Base-by-base conservation (phyloP, 495 filamentous ascomycete species). In the Jackrogersella multiformis region DNA sequence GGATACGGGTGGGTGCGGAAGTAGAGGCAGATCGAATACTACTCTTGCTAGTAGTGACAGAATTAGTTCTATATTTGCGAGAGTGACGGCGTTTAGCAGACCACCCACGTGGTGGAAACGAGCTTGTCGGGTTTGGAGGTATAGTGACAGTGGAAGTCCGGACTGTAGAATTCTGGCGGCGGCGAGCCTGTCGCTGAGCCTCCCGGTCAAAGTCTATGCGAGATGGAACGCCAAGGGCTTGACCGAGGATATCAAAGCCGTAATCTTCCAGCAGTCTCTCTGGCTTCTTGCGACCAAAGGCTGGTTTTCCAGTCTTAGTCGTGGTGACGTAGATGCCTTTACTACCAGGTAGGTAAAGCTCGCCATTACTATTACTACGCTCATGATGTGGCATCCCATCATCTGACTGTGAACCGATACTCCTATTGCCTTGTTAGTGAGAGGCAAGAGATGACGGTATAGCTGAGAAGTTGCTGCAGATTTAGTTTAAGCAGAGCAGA, bases 251-350 rank as follows among this genome's bases (percentile, higher is more conserved):
- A 28, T 69, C 67, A 23, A 64, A 66, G 2, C 61, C 70, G 9
- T 28, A 56, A 18, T 70, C 61, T 39, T 69, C 30, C 26, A 66
- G 28, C 4, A 64, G 46, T 5, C 41, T 64, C 1, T 49, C 51
- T 16, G 12, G 10, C 34, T 73, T 74, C 53, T 69, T 70, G n/a
- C 70, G 67, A 20, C 56, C 67, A 10, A 69, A 32, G 21, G 61
- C 70, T 5, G 61, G 64, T 20, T 60, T 70, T 35, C 73, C 67
- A 16, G 41, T 52, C 20, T 62, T 63, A 7, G 54, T 64, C 15
- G 46, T 63, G 9, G 70, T 69, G 32, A 73, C 41, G 54, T 73
- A 73, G 42, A 73, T 28, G 2, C 58, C 30, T 18, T 32, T 30
- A 24, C 41, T 46, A 21, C 36, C 23, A 46, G 64, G 66, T 5